Percentiles rank a stretch among this genome's conserved stretches.
phyloP scores from a whole-genome alignment of 2,329 filamentous ascomycete species.

The Metarhizium album region DNA sequence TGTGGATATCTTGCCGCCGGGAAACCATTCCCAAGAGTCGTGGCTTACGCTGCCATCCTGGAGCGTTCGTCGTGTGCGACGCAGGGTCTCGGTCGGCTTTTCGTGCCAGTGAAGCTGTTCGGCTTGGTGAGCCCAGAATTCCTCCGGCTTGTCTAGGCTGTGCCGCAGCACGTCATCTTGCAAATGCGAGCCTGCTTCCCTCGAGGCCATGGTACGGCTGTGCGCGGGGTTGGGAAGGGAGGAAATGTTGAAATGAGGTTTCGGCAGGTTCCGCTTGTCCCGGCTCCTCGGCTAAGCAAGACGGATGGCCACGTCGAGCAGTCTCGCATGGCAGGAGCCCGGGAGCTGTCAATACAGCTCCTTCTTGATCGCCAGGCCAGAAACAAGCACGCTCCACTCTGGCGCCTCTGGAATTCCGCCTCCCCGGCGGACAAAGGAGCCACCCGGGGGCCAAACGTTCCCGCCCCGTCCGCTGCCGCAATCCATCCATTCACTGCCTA shows the following conservation, averaged over 20 bases:
- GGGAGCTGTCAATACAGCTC: too few species aligned
- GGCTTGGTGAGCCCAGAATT: constrained; percentile 69
- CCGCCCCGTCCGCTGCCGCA: too few species aligned
- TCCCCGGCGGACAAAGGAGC: background rate
- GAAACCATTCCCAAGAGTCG: constrained; percentile 82
- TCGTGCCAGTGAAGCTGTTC: constrained; percentile 72
- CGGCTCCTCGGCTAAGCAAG: constrained; percentile 1
- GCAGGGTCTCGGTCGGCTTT: constrained; percentile 53
- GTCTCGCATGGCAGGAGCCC: background rate
- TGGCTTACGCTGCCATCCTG: constrained; percentile 51
- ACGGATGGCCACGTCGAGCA: background rate
- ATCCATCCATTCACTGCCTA: too few species aligned
- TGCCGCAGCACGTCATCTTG: constrained; percentile 40
- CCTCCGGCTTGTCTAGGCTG: constrained; percentile 58
- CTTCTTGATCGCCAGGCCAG: background rate
- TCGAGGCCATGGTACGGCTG: constrained; percentile 3
- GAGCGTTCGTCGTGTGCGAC: constrained; percentile 51
- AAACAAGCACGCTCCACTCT: background rate
- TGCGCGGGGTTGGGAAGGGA: background rate
- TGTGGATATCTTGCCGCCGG: constrained; percentile 78
- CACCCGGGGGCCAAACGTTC: background rate
- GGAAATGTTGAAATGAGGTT: background rate
- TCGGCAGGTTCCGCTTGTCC: background rate
- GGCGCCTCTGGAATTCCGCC: background rate
- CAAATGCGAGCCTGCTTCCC: constrained; percentile 13